Base-by-base conservation (phyloP, 805 yeast species). In the Teunomyces panamensis region DNA sequence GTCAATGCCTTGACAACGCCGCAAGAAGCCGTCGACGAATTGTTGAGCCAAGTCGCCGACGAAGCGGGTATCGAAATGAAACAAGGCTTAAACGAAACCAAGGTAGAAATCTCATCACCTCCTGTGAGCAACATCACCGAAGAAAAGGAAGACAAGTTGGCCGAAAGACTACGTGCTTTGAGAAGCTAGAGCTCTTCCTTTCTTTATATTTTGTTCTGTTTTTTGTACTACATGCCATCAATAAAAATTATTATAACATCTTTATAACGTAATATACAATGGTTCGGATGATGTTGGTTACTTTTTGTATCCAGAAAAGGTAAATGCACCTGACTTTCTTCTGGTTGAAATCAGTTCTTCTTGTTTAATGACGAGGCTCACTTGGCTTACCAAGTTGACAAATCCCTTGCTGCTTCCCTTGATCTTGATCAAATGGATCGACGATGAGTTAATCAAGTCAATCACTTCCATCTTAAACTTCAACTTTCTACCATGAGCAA, bases 51-150 rank as follows among this genome's bases (percentile, higher is more conserved):
- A 64, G 91, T 94, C 11, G 98, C 98, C 0, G 98, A 92, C 63
- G 98, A 92, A 63, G 97, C 97, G 0, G 99, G 99, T 2, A 74
- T 94, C 37, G 98, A 94, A 63, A 75, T 91, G 73, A 84, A 85
- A 58, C 97, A 91, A 58, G 85, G 89, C 44, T 80, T 95, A 52
- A 80, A 80, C 41, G 87, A 81, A 51, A 81, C 89, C 11, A 72
- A 78, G 56, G 79, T 81, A 1, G 77, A 75, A 9, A 64, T 73
- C 13, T 53, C 59, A 17, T 57, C 75, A 2, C 75, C 79, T 10
- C 69, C 75, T 5, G 64, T 69, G 9, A 55, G 63, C 13, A 47
- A 49, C 17, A 75, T 77, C 27, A 67, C 77, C 30, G 87, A 79
- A 45, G 96, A 87, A 55, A 85, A 86, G 54, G 98, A 92, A 67